A percentile compares a stretch with the other conserved stretches of the same genome.
Evolutionary conservation across 2,329 filamentous ascomycete genomes (phyloP).

Genomic region (Aspergillus pseudonomiae): DNA sequence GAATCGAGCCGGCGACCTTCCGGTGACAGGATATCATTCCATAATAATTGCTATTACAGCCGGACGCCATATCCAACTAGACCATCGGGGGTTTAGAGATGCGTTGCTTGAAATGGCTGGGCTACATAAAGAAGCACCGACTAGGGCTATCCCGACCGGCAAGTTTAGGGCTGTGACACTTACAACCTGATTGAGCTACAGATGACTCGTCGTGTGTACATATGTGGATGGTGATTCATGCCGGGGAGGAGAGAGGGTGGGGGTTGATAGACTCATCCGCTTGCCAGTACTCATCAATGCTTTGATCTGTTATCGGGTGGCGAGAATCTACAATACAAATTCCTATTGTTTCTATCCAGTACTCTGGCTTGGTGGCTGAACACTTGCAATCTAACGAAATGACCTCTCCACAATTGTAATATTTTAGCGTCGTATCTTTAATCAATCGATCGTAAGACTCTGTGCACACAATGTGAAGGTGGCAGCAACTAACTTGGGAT

Average conservation of each 20-base stretch:
- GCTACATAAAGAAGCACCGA: too few species aligned
- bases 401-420: not conserved
- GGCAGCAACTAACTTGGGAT: not conserved
- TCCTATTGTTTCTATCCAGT: not conserved
- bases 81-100: not conserved
- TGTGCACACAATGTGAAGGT: not conserved
- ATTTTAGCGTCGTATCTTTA: not conserved
- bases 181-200: too few species aligned
- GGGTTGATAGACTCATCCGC: too few species aligned
- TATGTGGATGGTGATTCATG: too few species aligned
- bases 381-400: not conserved
- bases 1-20: not conserved
- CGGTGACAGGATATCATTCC: not conserved
- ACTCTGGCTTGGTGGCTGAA: not conserved
- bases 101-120: too few species aligned
- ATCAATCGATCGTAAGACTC: slow-evolving; percentile 1
- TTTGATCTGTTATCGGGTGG: too few species aligned
- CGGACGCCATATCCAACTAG: not conserved
- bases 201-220: too few species aligned
- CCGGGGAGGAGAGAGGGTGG: too few species aligned
- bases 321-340: not conserved
- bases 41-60: not conserved
- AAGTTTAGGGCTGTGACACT: too few species aligned
- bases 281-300: too few species aligned
- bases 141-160: too few species aligned